A percentile compares a stretch with the other conserved stretches of the same genome.
phyloP scores from a whole-genome alignment of 768 basidiomycete species.

The Boletus barrowsii region DNA sequence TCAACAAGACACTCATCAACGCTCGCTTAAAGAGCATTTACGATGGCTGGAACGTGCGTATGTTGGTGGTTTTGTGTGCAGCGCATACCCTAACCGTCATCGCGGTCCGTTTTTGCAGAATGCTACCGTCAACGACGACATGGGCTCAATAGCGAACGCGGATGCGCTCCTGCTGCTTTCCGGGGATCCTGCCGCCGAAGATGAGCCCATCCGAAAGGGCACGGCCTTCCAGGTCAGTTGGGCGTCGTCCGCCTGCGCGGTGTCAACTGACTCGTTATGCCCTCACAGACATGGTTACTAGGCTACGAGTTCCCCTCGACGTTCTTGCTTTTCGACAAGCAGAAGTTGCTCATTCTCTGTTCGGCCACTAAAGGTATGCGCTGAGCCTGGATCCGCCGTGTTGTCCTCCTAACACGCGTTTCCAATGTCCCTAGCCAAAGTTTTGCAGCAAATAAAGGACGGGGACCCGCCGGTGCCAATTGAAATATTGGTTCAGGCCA shows the following conservation, averaged over 20 bases:
- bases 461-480: conserved; percentile 56
- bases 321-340: conserved; percentile 76
- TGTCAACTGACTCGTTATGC: conserved; percentile 1
- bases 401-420: conserved; percentile 12
- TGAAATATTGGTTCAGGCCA: conserved; percentile 75
- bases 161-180: conserved; percentile 72
- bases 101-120: conserved; percentile 38
- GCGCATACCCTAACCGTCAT: conserved; percentile 11
- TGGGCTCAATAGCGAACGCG: conserved; percentile 59
- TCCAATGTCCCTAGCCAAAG: conserved; percentile 62
- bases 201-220: conserved; percentile 87
- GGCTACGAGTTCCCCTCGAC: conserved; percentile 98
- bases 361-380: conserved; percentile 82
- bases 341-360: conserved; percentile 75
- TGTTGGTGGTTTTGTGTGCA: conserved; percentile 5
- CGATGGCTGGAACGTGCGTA: conserved; percentile 60
- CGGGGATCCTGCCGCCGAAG: conserved; percentile 79
- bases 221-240: conserved; percentile 81
- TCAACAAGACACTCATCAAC: conserved; percentile 60
- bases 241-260: not conserved
- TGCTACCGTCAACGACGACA: conserved; percentile 69
- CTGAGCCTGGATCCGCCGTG: not conserved
- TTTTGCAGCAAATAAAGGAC: conserved; percentile 73
- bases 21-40: conserved; percentile 57
- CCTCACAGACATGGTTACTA: conserved; percentile 83